Percentiles rank a stretch among this genome's conserved stretches.
phyloP scores from a whole-genome alignment of 1,284 basidiomycete genomes.

The Cronartium quercuum region DNA sequence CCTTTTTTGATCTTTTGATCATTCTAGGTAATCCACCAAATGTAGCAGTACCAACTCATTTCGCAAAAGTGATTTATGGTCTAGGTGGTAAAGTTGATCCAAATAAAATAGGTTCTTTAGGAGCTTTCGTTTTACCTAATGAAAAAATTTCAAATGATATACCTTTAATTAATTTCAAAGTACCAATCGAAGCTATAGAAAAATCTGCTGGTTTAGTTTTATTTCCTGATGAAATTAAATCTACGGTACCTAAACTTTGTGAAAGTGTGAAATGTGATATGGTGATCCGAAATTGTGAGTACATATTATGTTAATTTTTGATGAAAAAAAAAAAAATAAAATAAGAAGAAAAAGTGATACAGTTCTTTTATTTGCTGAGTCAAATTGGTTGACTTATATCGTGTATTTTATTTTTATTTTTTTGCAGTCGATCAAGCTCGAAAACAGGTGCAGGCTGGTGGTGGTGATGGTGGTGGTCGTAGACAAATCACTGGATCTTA shows the following conservation, averaged over 20 bases:
- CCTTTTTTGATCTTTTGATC: not conserved
- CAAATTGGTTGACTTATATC: not conserved
- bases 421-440: not conserved
- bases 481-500: no score
- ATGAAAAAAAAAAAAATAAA: not conserved
- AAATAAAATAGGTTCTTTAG: conserved; percentile 64
- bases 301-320: not conserved
- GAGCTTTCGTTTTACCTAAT: conserved; percentile 92
- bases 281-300: conserved; percentile 23
- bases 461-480: no score
- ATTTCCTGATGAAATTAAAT: conserved; percentile 78
- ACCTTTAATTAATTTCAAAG: conserved; percentile 64
- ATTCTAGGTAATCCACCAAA: conserved; percentile 79
- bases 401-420: not conserved
- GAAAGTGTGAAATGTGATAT: conserved; percentile 31
- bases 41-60: conserved; percentile 91
- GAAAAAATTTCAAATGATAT: conserved; percentile 76
- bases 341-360: not conserved
- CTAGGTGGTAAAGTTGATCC: conserved; percentile 54
- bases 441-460: no score
- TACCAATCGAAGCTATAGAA: conserved; percentile 78
- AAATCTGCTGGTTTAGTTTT: conserved; percentile 79
- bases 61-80: conserved; percentile 89
- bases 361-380: not conserved
- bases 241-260: conserved; percentile 76